Percentiles rank a stretch among this genome's conserved stretches.
phyloP scores from a whole-genome alignment of 176 grass and related monocot genomes.

The Thalia dealbata region DNA sequence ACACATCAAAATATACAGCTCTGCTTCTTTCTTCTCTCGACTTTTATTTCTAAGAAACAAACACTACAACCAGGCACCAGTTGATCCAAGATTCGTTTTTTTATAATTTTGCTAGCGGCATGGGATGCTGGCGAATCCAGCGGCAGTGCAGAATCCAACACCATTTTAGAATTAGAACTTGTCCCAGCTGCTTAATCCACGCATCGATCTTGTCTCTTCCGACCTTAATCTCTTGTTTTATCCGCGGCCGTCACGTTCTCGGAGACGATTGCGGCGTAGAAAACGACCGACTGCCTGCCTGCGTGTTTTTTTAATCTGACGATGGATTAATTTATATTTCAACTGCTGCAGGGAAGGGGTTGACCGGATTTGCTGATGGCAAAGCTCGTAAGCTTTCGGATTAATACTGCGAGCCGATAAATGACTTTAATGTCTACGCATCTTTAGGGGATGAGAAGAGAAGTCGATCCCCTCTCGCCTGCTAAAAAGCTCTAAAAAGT shows the following conservation, averaged over 20 bases:
- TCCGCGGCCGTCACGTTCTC: not conserved
- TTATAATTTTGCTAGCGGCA: too few species aligned
- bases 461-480: not conserved
- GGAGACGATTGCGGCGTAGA: constrained; percentile 1
- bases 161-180: not conserved
- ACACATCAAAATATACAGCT: too few species aligned
- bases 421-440: not conserved
- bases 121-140: too few species aligned
- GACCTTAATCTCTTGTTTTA: not conserved
- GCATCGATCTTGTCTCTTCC: too few species aligned
- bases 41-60: too few species aligned
- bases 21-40: too few species aligned
- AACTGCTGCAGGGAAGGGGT: not conserved
- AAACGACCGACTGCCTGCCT: not conserved
- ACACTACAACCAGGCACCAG: too few species aligned
- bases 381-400: too few species aligned
- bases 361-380: too few species aligned
- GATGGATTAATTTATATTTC: not conserved
- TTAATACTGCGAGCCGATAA: not conserved
- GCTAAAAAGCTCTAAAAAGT: not conserved
- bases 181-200: not conserved
- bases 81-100: too few species aligned
- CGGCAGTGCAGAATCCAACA: not conserved
- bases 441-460: not conserved
- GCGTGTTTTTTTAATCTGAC: not conserved